Base-by-base conservation (phyloP, 495 filamentous ascomycete genomes). In the Podospora australis region DNA sequence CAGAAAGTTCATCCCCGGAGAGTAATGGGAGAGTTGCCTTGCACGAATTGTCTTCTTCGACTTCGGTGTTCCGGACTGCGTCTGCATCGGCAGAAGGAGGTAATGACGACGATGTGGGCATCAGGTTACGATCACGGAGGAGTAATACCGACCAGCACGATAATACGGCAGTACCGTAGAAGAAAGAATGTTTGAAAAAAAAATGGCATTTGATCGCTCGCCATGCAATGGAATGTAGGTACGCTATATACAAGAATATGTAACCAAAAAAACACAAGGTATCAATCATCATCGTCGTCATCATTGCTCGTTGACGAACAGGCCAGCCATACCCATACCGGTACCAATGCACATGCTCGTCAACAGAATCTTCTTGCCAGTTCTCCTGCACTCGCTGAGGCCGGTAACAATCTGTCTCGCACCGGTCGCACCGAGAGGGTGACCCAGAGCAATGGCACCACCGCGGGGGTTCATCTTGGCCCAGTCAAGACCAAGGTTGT, bases 321-420 rank as follows among this genome's bases (percentile, higher is more conserved):
- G 63, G 4, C 83, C 87, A 28, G 88, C 88, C 88, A 90, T 94
- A 25, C 87, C 88, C 75, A 69, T 75, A 30, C 82, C 88, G 24
- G 83, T 87, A 20, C 86, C 84, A 62, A 94, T 88, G 62, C 87
- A 91, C 87, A 91, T 94, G 59, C 83, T 87, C 22, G 86, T 91
- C 54, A 94, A 67, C 50, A 91, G 60, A 25, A 94, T 70, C 83
- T 84, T 90, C 74, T 88, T 87, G 73, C 86, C 87, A 38, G 80
- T 81, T 48, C 82, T 75, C 53, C 87, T 70, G 39, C 80, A 82
- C 73, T 94, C 88, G 59, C 84, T 88, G 57, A 94, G 67, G n/a
- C 87, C 80, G 2, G 88, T 94, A 44, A 84, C 82, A 58, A 90
- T 84, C 75, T 94, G 88, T 30, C 88, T 69, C 2, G 86, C 73